These are phyloP conservation scores for Colletotrichum lini DNA, from an alignment of 2,329 filamentous ascomycete species.

Conservation along the genomic window DNA sequence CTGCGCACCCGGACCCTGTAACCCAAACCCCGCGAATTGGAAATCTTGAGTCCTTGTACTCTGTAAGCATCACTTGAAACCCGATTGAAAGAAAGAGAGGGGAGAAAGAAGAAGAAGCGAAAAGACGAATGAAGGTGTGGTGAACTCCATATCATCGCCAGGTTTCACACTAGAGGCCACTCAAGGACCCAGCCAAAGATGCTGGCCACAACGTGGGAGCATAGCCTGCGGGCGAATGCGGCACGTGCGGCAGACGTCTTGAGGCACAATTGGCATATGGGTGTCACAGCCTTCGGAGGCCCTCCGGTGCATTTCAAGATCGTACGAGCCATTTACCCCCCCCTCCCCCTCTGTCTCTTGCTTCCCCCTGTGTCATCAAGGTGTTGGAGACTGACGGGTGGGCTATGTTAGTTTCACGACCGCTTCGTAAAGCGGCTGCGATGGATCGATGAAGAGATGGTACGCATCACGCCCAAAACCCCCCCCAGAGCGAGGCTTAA, in stretches of 20 bases:
- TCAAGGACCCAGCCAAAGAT: slow-evolving; percentile 7
- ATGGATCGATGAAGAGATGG: slow-evolving; percentile 77
- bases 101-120: too few relatives aligned
- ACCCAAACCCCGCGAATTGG: slow-evolving; percentile 1
- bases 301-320: slow-evolving; percentile 79
- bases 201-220: slow-evolving; percentile 14
- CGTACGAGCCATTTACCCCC: slow-evolving; percentile 45
- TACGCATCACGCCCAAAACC: slow-evolving; percentile 48
- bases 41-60: neutral
- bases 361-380: neutral
- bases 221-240: slow-evolving; percentile 4
- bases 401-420: slow-evolving; percentile 61
- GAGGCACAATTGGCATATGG: slow-evolving; percentile 66
- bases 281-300: slow-evolving; percentile 74
- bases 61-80: neutral
- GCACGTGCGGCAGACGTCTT: slow-evolving; percentile 12
- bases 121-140: too few relatives aligned
- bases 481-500: neutral
- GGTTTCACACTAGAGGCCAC: neutral
- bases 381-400: slow-evolving; percentile 17
- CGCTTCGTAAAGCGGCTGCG: slow-evolving; percentile 70
- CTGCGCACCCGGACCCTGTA: slow-evolving; percentile 2
- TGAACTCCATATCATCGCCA: neutral
- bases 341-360: too few relatives aligned
- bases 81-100: neutral